Evolutionary conservation across 148 eudicot genomes (phyloP).

Genomic region (Camellia sinensis): DNA sequence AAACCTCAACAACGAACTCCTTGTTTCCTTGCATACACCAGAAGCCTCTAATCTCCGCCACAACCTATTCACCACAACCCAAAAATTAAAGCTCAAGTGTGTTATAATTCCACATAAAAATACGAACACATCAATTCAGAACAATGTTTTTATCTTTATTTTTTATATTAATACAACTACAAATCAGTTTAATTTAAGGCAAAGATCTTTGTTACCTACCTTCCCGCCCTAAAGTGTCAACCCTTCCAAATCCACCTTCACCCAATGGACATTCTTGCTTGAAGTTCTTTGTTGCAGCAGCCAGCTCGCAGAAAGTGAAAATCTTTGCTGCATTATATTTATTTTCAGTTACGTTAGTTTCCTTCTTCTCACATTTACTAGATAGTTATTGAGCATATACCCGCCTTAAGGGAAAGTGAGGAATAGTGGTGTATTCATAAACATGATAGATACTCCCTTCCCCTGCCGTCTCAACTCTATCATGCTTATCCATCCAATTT

Average conservation of each 20-base stretch:
- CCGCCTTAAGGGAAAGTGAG: no score
- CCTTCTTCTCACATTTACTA: no score
- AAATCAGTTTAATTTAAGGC: not conserved
- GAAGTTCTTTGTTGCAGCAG: slow-evolving; percentile 76
- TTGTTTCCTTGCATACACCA: slow-evolving; percentile 74
- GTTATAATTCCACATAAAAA: not conserved
- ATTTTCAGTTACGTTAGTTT: not conserved
- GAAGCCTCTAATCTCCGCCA: slow-evolving; percentile 63
- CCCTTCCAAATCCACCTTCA: slow-evolving; percentile 77
- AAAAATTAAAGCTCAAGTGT: not conserved
- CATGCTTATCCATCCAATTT: no score
- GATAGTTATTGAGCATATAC: no score
- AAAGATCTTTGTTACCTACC: slow-evolving; percentile 32
- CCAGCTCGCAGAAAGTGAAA: slow-evolving; percentile 68
- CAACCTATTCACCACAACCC: slow-evolving; percentile 37
- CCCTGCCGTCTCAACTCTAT: no score
- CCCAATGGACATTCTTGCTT: slow-evolving; percentile 71
- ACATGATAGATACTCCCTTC: no score
- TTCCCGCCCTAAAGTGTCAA: slow-evolving; percentile 47
- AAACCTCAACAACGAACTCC: slow-evolving; percentile 64
- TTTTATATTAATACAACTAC: no score
- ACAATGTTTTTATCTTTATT: not conserved
- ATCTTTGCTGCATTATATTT: slow-evolving; percentile 29
- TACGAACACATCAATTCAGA: not conserved
- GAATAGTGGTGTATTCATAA: no score